phyloP scores from a whole-genome alignment of 495 filamentous ascomycete genomes.

The Paragyromitra xinjiangensis region DNA sequence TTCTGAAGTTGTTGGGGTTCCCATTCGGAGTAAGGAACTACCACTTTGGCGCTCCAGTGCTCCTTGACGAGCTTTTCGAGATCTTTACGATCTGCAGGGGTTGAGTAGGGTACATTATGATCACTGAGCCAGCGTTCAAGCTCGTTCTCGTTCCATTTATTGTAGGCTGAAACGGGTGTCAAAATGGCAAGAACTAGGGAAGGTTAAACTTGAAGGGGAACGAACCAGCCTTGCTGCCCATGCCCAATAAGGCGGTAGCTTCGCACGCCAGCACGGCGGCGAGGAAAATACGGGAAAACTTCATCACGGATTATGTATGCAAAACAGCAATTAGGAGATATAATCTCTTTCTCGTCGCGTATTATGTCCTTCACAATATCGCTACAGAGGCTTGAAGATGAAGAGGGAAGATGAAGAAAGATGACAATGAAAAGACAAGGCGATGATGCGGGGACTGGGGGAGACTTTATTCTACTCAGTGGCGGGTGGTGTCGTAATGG shows the following conservation, averaged over 20 bases:
- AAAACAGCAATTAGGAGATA: slow-evolving; percentile 14
- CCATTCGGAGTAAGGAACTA: slow-evolving; percentile 75
- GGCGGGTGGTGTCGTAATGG: slow-evolving; percentile 48
- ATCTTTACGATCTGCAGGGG: slow-evolving; percentile 83
- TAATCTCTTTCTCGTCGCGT: slow-evolving; percentile 14
- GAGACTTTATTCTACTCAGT: slow-evolving; percentile 40
- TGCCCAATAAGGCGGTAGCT: slow-evolving; percentile 42
- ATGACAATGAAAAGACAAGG: background rate
- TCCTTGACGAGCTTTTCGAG: slow-evolving; percentile 83
- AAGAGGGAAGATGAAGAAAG: slow-evolving; percentile 7
- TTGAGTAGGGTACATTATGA: slow-evolving; percentile 86
- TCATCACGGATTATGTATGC: slow-evolving; percentile 43
- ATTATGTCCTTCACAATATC: slow-evolving; percentile 21
- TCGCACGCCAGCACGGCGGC: slow-evolving; percentile 45
- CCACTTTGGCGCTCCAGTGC: slow-evolving; percentile 81
- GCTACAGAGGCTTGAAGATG: background rate
- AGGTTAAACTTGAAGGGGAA: background rate
- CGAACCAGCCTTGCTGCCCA: slow-evolving; percentile 54
- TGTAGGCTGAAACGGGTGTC: slow-evolving; percentile 73
- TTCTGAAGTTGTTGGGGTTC: slow-evolving; percentile 69
- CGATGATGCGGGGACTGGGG: slow-evolving; percentile 12
- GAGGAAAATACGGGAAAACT: slow-evolving; percentile 49
- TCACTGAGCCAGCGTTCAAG: slow-evolving; percentile 97
- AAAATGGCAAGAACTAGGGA: slow-evolving; percentile 35
- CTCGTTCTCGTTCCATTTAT: slow-evolving; percentile 98